Conservation (phyloP, 1,284 basidiomycete species). For the Ceratobasidium sp. region DNA sequence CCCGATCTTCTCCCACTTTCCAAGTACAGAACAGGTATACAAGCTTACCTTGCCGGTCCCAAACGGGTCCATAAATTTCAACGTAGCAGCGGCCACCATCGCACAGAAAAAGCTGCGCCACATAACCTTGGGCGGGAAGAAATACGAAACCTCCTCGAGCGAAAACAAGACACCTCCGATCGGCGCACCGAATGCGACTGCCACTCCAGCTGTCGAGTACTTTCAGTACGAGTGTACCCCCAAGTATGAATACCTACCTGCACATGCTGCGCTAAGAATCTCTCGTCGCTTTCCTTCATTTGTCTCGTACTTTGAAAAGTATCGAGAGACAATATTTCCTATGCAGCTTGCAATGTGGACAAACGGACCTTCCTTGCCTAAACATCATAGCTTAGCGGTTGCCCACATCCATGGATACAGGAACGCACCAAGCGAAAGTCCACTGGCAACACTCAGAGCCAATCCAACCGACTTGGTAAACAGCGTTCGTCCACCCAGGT, state of each 20-base stretch:
- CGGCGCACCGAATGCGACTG: conserved; percentile 89
- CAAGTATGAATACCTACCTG: conserved; percentile 57
- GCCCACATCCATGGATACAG: neutral
- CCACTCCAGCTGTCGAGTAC: conserved; percentile 74
- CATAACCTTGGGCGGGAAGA: conserved; percentile 94
- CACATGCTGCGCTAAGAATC: conserved; percentile 90
- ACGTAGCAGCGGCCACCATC: conserved; percentile 88
- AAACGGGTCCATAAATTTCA: conserved; percentile 92
- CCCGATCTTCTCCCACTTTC: no score
- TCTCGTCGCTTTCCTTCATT: conserved; percentile 96
- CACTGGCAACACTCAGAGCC: conserved; percentile 89
- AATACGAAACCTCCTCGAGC: conserved; percentile 93
- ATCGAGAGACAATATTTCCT: conserved; percentile 92
- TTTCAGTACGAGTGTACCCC: no score
- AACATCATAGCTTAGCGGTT: conserved; percentile 39
- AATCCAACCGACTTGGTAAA: conserved; percentile 92
- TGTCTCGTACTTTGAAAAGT: conserved; percentile 87
- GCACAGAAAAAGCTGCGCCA: conserved; percentile 96
- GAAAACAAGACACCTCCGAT: conserved; percentile 94
- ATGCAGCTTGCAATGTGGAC: conserved; percentile 96
- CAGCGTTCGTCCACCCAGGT: conserved; percentile 88
- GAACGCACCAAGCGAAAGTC: conserved; percentile 76
- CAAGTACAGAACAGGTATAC: neutral
- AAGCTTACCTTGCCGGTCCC: conserved; percentile 58
- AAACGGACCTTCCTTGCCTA: conserved; percentile 91